Evolutionary conservation across 495 filamentous ascomycete genomes (phyloP), one percentile per base, ranked within the genome.

Genomic region (Podospora pseudopauciseta): DNA sequence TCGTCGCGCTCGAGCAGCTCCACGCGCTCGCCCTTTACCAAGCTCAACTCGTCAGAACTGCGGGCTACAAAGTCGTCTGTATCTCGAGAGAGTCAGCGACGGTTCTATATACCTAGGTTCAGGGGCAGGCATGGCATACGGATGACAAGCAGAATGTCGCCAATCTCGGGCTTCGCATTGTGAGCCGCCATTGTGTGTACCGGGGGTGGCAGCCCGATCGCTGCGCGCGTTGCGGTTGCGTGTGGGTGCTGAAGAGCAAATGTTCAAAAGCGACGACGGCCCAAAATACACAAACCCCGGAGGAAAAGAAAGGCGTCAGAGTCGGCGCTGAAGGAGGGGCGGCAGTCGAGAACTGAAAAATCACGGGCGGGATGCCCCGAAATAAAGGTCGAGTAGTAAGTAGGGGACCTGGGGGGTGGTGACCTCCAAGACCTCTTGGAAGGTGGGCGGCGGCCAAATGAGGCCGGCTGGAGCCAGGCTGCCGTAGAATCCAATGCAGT

Each of bases 1-100:
- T 98, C 94, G 78, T 98, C 94, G 63, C 96, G 87, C 77, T 98
- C 95, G 55, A 97, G 87, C 66, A 99, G 81, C 80, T 96, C 89
- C 64, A 99, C 92, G 34, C 91, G 89, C 73, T 97, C 94, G 68
- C 93, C 93, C 70, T 93, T 95, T 44, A 85, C 81, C 72, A 99
- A 82, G 71, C 85, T 95, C 73, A 99, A 86, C 81, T 99, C 96
- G 79, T 99, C 96, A 58, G 90, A 88, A 76, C 92, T 94, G 66
- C 94, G 89, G 65, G 94, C 91, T 72, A 86, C 81, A 79, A 98
- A 98, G 78, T 97, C 93, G 82, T 99, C 85, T 87, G 65, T n/a
- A 67, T 27, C 5, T 7, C 34, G 60, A 28, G 27, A 39, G 74
- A 28, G 18, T 71, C 61, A 57, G 55, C 55, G 18, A 58, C 7